Conservation (phyloP, 2,329 filamentous ascomycete species). For the Phialophora macrospora region DNA sequence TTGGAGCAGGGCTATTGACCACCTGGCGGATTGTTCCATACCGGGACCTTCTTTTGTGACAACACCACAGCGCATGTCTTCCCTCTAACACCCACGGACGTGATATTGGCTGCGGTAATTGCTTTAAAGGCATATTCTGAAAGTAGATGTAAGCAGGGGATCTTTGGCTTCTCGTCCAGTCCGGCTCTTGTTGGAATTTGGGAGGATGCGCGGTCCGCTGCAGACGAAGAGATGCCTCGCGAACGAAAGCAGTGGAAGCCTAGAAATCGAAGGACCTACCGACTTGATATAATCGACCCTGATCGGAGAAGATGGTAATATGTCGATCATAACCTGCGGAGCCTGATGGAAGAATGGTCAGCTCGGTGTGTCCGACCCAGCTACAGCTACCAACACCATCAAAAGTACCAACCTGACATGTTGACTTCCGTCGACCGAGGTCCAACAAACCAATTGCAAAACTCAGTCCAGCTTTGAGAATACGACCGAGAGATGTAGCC, state of each 20-base stretch:
- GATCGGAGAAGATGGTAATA: constrained; percentile 99
- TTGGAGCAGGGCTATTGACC: constrained; percentile 34
- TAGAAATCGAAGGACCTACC: constrained; percentile 66
- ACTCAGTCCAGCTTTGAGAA: constrained; percentile 22
- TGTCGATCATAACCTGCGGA: constrained; percentile 95
- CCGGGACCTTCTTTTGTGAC: constrained; percentile 99
- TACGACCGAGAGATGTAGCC: constrained; percentile 11
- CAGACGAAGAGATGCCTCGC: background rate
- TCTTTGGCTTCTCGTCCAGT: background rate
- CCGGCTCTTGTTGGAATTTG: background rate
- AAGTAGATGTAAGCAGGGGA: constrained; percentile 35
- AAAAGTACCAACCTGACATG: constrained; percentile 52
- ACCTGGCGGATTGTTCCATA: constrained; percentile 57
- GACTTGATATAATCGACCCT: constrained; percentile 98
- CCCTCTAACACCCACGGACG: constrained; percentile 91
- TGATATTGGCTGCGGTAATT: constrained; percentile 98
- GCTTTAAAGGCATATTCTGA: constrained; percentile 99
- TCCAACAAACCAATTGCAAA: constrained; percentile 24
- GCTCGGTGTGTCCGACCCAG: constrained; percentile 37
- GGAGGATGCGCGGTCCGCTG: background rate
- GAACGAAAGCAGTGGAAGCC: background rate
- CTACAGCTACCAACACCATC: constrained; percentile 20
- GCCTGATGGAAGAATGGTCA: constrained; percentile 56
- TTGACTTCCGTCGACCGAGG: constrained; percentile 37
- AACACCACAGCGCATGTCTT: constrained; percentile 97